These are phyloP conservation scores for Colletotrichum gigasporum DNA, from an alignment of 2,329 filamentous ascomycete genomes.

Conservation along the genomic window DNA sequence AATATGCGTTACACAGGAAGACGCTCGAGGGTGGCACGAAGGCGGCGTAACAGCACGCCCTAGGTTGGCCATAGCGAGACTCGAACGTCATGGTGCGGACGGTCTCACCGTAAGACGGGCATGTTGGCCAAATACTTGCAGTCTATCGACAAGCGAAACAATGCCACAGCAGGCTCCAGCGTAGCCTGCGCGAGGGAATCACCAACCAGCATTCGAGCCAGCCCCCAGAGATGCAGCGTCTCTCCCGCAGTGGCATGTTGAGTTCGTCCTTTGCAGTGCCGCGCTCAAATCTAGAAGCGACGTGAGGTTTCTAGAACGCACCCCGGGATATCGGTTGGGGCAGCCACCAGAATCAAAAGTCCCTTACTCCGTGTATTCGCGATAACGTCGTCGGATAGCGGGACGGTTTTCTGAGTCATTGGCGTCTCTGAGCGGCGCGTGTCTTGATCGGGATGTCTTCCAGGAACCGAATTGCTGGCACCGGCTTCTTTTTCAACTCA, in stretches of 20 bases:
- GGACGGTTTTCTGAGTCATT: background rate
- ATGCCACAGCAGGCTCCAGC: background rate
- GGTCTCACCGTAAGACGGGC: constrained; percentile 25
- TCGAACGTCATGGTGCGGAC: background rate
- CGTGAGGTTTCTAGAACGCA: constrained; percentile 19
- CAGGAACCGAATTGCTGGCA: background rate
- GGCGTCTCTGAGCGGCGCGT: background rate
- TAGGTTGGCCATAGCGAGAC: background rate
- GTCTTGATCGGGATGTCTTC: background rate
- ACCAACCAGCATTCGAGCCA: background rate
- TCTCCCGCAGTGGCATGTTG: background rate
- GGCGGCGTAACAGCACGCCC: background rate
- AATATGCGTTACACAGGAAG: constrained; percentile 12
- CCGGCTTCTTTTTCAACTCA: background rate
- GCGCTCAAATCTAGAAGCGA: background rate
- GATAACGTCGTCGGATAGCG: background rate
- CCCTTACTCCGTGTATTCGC: background rate
- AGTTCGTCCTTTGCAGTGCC: background rate
- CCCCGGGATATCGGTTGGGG: background rate
- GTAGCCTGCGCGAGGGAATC: background rate
- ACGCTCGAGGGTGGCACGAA: background rate
- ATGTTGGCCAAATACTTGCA: too few relatives aligned
- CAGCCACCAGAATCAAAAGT: background rate
- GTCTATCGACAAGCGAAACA: constrained; percentile 10
- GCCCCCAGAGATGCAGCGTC: background rate